A percentile compares a stretch with the other conserved stretches of the same genome.
Conservation (phyloP, 805 yeast species). For the Myxozyma geophila region DNA sequence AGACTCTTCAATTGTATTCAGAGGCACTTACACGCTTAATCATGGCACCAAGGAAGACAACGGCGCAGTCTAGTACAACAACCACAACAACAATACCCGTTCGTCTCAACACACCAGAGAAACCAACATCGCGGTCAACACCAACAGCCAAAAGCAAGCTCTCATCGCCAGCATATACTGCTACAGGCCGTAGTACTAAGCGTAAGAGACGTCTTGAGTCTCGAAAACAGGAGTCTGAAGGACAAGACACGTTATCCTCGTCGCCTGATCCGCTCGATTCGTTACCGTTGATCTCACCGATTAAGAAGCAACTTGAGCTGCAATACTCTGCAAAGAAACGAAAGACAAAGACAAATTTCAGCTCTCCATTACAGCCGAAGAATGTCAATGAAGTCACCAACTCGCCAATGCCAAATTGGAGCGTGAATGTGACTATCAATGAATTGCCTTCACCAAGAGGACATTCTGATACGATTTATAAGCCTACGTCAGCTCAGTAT, state of each 20-base stretch:
- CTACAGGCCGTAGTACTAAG: constrained; percentile 6
- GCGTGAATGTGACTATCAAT: constrained; percentile 25
- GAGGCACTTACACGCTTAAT: too few species aligned
- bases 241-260: not conserved
- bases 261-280: constrained; percentile 32
- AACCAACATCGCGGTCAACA: constrained; percentile 17
- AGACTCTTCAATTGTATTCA: too few species aligned
- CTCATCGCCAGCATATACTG: not conserved
- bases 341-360: not conserved
- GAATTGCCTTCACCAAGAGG: constrained; percentile 6
- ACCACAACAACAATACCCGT: constrained; percentile 21
- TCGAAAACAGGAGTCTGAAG: not conserved
- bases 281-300: constrained; percentile 26
- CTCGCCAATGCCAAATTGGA: constrained; percentile 19
- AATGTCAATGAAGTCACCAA: not conserved
- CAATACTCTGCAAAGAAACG: not conserved
- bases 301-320: constrained; percentile 12
- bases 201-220: not conserved
- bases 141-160: constrained; percentile 16
- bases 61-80: not conserved
- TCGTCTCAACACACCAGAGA: constrained; percentile 19
- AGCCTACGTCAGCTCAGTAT: not conserved
- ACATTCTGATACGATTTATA: not conserved
- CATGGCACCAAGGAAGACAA: constrained; percentile 2
- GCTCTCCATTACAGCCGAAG: constrained; percentile 1